Base-by-base conservation (phyloP, 306 rosid genomes). In the Lablab purpureus region DNA sequence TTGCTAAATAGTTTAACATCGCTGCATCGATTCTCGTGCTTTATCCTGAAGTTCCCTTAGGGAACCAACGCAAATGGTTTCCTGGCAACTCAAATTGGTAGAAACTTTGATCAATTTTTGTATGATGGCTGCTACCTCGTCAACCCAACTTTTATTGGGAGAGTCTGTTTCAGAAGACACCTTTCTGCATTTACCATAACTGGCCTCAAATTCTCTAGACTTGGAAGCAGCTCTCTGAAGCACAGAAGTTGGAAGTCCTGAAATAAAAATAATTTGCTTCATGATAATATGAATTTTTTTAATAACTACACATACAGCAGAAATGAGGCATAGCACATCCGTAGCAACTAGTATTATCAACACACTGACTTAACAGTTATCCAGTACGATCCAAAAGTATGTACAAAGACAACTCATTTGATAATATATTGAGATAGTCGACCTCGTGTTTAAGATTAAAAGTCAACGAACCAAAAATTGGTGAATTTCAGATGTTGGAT, bases 161-260 rank as follows among this genome's bases (percentile, higher is more conserved):
- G 77, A 40, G 49, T 79, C 28, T 74, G 81, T 34, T 66, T 79
- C 85, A 52, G 70, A 49, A 47, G 82, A 55, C 65, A 4, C 66
- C 58, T 66, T 82, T 66, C 71, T 79, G 49, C 47, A 73, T 79
- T 87, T 91, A 58, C 98, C 97, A 75, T 89, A 92, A 25, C 82
- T 67, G n/a, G 86, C 88, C 92, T 92, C 98, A 19, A 94, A 94
- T 72, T 94, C 94, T 71, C 81, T 85, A 6, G 98, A 94, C 87
- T 89, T 94, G 3, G 86, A 87, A 13, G 89, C 91, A 69, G 98
- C 98, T 60, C 84, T 91, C 81, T 84, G 87, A 69, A 94, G 96
- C 52, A 94, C 77, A 14, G 86, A 89, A 75, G 85, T 81, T 0
- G 97, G 93, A 49, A 94, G 89, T 68, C 89, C 87, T 86, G 85